Base-by-base conservation (phyloP, 1,284 basidiomycete genomes). In the Puccinia polysora region DNA sequence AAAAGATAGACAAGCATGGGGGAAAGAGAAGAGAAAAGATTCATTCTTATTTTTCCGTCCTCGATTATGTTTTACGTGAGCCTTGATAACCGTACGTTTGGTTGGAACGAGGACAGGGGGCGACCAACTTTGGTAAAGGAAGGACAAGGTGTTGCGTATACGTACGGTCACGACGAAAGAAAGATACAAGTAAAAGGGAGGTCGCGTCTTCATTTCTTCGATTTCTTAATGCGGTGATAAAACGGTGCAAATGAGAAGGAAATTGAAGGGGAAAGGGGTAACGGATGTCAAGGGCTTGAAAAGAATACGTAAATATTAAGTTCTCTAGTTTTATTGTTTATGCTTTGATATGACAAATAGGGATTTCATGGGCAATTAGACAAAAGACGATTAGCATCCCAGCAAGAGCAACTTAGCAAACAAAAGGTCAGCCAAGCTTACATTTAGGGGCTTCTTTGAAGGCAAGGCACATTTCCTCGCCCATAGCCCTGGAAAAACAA, bases 401-500 rank as follows among this genome's bases (percentile, higher is more conserved):
- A n/a, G 2, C 1, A n/a, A 36, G 15, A 20, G 30, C 49, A 15
- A 32, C 3, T 50, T 1, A 34, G 1, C 7, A 5, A 28, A 2
- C 23, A 18, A 25, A 23, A 25, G 3, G 20, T 25, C 28, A 14
- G 12, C 45, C 10, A 8, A 15, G 58, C 65, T 55, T 7, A 68
- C 65, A 68, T 40, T 69, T 69, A 34, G 67, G 67, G 47, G 67
- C 67, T 60, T 69, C 67, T 40, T 69, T 69, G 67, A 69, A 69
- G 30, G 67, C 53, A 52, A 69, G 67, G 56, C 67, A 69, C 67
- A 69, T 69, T 59, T 69, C 67, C 60, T 69, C 67, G 23, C 67
- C 67, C 67, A 69, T 69, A 36, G 67, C 40, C 34, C 67, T 69
- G 47, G 53, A 25, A 12, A 12, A 52, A 50, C 28, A 53, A 45